These are phyloP conservation scores for Salix exigua DNA, from an alignment of 345 rosid genomes.

Conservation along the genomic window DNA sequence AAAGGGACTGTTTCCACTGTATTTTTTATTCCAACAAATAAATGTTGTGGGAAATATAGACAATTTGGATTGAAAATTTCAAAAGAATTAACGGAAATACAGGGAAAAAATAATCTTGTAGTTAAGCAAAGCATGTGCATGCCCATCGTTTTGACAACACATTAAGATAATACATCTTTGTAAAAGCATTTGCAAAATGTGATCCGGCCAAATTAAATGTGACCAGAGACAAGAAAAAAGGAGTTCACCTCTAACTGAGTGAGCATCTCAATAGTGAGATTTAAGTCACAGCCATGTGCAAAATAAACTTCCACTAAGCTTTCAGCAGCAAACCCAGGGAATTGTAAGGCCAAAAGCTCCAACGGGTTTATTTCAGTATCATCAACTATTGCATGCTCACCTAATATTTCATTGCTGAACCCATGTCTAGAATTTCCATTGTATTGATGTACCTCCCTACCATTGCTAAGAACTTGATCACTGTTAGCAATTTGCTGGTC, in stretches of 20 bases:
- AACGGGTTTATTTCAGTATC: constrained; percentile 64
- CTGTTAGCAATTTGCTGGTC: constrained; percentile 61
- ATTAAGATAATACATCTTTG: not conserved
- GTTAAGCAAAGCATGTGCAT: not conserved
- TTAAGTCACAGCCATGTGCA: constrained; percentile 87
- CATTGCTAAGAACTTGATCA: constrained; percentile 56
- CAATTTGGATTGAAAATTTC: not conserved
- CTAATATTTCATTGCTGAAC: constrained; percentile 48
- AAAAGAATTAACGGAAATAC: not conserved
- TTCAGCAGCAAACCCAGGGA: constrained; percentile 94
- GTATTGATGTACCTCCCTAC: constrained; percentile 48
- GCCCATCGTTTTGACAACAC: not conserved
- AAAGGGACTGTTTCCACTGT: not conserved
- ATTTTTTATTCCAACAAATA: not conserved
- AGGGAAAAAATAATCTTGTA: not conserved
- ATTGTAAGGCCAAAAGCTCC: constrained; percentile 79
- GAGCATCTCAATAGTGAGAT: constrained; percentile 91
- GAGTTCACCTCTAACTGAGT: constrained; percentile 85
- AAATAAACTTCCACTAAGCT: constrained; percentile 91
- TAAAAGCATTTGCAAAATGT: not conserved
- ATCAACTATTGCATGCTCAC: constrained; percentile 49
- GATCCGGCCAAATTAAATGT: constrained; percentile 9
- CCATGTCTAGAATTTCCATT: constrained; percentile 51
- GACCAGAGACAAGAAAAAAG: constrained; percentile 6
- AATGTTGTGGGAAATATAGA: not conserved